Conservation (phyloP, 2,329 filamentous ascomycete genomes). For the Fusarium haematococcum region DNA sequence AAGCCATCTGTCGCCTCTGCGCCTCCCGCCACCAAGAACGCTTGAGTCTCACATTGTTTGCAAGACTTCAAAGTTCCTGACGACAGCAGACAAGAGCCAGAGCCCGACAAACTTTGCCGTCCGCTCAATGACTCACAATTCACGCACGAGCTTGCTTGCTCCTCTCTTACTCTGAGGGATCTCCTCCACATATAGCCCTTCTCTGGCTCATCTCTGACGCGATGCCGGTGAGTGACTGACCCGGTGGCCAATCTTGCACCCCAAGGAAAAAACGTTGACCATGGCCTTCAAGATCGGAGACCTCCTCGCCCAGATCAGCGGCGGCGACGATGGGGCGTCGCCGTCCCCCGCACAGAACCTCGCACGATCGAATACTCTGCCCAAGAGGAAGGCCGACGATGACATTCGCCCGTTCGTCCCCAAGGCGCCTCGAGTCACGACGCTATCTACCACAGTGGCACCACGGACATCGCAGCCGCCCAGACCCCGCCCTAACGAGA, state of each 20-base stretch:
- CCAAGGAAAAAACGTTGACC: constrained; percentile 35
- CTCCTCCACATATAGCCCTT: constrained; percentile 1
- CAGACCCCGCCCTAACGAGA: constrained; percentile 20
- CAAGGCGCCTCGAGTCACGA: constrained; percentile 57
- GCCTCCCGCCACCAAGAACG: constrained; percentile 34
- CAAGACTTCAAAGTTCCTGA: constrained; percentile 37
- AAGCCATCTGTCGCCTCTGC: constrained; percentile 38
- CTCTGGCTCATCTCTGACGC: constrained; percentile 31
- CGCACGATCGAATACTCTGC: constrained; percentile 41
- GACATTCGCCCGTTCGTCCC: constrained; percentile 55
- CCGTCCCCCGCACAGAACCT: constrained; percentile 48
- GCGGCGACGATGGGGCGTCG: constrained; percentile 60
- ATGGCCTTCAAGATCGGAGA: constrained; percentile 49
- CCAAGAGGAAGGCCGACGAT: constrained; percentile 70
- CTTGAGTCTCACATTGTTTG: constrained; percentile 18
- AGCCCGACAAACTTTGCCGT: constrained; percentile 18
- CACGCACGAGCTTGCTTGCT: constrained; percentile 37
- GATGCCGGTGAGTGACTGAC: constrained; percentile 48
- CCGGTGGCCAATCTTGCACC: not conserved
- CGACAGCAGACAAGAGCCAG: constrained; percentile 31
- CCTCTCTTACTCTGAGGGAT: constrained; percentile 35
- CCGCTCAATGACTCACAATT: constrained; percentile 46
- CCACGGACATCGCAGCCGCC: constrained; percentile 36
- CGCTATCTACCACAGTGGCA: constrained; percentile 39
- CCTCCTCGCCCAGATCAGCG: constrained; percentile 67